These are phyloP conservation scores for Fomitopsis betulina DNA, from an alignment of 1,284 basidiomycete genomes.

Conservation along the genomic window DNA sequence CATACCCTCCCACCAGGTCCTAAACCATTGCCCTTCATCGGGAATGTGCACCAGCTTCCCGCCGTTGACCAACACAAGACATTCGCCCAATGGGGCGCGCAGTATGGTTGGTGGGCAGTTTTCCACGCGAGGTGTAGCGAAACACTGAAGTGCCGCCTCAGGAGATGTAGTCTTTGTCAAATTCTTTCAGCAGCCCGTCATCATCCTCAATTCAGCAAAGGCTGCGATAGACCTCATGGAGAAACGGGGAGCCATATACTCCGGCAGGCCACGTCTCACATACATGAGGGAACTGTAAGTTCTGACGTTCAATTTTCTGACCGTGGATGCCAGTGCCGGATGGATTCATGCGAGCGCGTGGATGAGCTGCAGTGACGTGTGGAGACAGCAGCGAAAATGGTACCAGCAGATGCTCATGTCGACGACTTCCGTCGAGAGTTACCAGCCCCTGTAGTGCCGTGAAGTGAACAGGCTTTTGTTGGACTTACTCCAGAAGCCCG, in stretches of 20 bases:
- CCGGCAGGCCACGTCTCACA: conserved; percentile 29
- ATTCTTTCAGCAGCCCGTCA: conserved; percentile 29
- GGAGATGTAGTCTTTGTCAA: conserved; percentile 34
- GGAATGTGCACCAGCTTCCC: conserved; percentile 21
- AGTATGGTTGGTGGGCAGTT: conserved; percentile 9
- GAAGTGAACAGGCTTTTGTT: conserved; percentile 23
- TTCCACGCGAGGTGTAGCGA: too few species aligned
- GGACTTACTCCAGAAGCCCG: conserved; percentile 19
- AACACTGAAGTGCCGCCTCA: conserved; percentile 4
- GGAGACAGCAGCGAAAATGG: conserved; percentile 27
- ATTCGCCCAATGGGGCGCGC: conserved; percentile 18
- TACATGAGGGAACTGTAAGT: conserved; percentile 26
- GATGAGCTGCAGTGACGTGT: conserved; percentile 23
- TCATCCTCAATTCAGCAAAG: conserved; percentile 33
- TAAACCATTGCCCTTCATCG: conserved; percentile 15
- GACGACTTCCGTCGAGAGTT: conserved; percentile 17
- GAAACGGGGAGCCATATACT: conserved; percentile 36
- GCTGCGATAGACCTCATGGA: conserved; percentile 36
- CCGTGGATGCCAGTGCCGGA: background rate
- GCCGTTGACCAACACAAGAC: conserved; percentile 16
- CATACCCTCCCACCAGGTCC: conserved; percentile 16
- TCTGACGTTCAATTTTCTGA: background rate
- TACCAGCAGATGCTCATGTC: conserved; percentile 25
- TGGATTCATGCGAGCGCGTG: conserved; percentile 21
- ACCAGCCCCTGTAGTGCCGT: conserved; percentile 21